These are phyloP conservation scores for Pelargonium australe DNA, from an alignment of 441 rosid species.

Conservation along the genomic window DNA sequence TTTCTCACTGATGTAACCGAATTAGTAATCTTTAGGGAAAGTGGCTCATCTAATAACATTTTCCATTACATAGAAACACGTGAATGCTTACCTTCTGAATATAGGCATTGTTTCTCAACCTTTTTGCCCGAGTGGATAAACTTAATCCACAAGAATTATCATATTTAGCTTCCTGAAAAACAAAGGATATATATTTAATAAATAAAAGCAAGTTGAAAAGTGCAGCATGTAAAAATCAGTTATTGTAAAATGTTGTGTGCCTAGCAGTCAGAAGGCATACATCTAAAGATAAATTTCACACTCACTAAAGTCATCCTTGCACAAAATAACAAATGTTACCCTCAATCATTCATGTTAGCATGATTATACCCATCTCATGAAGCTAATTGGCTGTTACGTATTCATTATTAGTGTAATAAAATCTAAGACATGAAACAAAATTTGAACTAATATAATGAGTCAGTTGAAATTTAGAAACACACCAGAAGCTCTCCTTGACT, in stretches of 20 bases:
- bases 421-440: not conserved
- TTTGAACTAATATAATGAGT: not conserved
- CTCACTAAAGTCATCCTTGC: not conserved
- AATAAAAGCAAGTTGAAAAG: not conserved
- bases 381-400: not conserved
- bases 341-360: not conserved
- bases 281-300: not conserved
- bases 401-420: not conserved
- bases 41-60: constrained; percentile 7
- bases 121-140: constrained; percentile 27
- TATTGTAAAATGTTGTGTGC: not conserved
- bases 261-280: not conserved
- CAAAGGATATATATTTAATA: not conserved
- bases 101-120: constrained; percentile 42
- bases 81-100: constrained; percentile 44
- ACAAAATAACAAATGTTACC: not conserved
- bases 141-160: constrained; percentile 27
- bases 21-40: not conserved
- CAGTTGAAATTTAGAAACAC: constrained; percentile 17
- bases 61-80: not conserved
- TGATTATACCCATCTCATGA: not conserved
- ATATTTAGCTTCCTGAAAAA: constrained; percentile 31
- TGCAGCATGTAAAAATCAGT: constrained; percentile 2
- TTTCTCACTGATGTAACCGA: not conserved
- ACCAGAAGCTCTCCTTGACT: constrained; percentile 40